Conservation (phyloP, 2,329 filamentous ascomycete genomes). For the Colletotrichum abscissum region DNA sequence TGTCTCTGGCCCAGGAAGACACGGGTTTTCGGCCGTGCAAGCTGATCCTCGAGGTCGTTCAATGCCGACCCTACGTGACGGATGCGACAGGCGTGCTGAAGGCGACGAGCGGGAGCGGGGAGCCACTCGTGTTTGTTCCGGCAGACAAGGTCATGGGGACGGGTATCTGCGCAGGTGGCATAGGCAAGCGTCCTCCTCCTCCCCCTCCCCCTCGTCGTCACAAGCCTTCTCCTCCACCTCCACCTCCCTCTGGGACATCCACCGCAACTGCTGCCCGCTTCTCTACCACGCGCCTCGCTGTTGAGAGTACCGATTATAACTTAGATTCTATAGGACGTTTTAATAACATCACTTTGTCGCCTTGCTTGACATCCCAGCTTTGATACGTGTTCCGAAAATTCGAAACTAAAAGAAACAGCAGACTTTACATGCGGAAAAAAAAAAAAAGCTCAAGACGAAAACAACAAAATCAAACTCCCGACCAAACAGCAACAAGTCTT, state of each 20-base stretch:
- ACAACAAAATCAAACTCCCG: not conserved
- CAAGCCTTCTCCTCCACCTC: not conserved
- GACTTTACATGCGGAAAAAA: not conserved
- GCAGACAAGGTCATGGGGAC: conserved; percentile 31
- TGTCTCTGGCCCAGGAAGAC: conserved; percentile 10
- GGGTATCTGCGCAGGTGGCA: conserved; percentile 29
- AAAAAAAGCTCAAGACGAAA: not conserved
- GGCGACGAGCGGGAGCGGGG: conserved; percentile 23
- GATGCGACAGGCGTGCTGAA: conserved; percentile 24
- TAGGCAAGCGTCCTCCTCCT: conserved; percentile 31
- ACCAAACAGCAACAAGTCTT: not conserved
- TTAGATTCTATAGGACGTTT: conserved; percentile 28
- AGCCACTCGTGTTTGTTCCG: conserved; percentile 33
- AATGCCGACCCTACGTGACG: conserved; percentile 28
- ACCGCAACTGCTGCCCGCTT: conserved; percentile 5
- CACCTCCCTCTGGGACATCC: not conserved
- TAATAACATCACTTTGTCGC: conserved; percentile 33
- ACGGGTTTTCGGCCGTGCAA: conserved; percentile 31
- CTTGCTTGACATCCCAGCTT: conserved; percentile 9
- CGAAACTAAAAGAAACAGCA: not conserved
- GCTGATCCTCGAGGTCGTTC: conserved; percentile 30
- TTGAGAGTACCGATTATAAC: conserved; percentile 33
- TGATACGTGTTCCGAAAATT: not conserved
- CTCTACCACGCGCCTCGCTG: conserved; percentile 17
- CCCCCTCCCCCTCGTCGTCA: conserved; percentile 20